These are phyloP conservation scores for Bryum argenteum DNA, from an alignment of 225 moss, liverwort and hornwort genomes.

Conservation along the genomic window DNA sequence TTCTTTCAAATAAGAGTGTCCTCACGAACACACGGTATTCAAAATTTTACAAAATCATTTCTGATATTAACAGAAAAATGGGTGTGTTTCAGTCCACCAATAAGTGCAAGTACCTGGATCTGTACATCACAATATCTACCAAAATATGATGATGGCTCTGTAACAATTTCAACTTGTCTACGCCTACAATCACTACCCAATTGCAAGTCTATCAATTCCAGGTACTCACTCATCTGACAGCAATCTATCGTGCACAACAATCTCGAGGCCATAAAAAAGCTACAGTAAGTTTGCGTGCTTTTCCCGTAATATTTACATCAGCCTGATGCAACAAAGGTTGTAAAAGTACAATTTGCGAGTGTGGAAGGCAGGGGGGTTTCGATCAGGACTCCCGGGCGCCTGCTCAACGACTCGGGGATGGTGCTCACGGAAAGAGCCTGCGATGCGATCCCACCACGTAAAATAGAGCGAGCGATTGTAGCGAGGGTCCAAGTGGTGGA, in stretches of 20 bases:
- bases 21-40: not conserved
- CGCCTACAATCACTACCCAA: conserved; percentile 8
- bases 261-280: not conserved
- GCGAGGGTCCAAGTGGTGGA: conserved; percentile 53
- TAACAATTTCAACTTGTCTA: conserved; percentile 17
- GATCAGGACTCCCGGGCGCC: too few species aligned
- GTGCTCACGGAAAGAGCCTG: conserved; percentile 42
- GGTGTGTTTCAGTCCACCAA: not conserved
- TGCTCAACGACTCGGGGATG: conserved; percentile 36
- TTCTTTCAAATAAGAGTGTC: not conserved
- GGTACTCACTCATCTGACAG: conserved; percentile 29
- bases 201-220: conserved; percentile 9
- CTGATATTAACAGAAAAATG: not conserved
- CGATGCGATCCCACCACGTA: conserved; percentile 56
- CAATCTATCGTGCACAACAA: conserved; percentile 27
- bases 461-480: conserved; percentile 49
- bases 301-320: not conserved
- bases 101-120: not conserved
- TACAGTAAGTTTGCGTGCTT: not conserved
- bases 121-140: conserved; percentile 5
- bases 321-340: not conserved
- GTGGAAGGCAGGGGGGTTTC: too few species aligned
- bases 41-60: not conserved
- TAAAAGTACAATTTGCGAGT: too few species aligned
- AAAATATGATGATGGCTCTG: conserved; percentile 15